Evolutionary conservation across 2,329 filamentous ascomycete species (phyloP).

Genomic region (Neopestalotiopsis sp.): DNA sequence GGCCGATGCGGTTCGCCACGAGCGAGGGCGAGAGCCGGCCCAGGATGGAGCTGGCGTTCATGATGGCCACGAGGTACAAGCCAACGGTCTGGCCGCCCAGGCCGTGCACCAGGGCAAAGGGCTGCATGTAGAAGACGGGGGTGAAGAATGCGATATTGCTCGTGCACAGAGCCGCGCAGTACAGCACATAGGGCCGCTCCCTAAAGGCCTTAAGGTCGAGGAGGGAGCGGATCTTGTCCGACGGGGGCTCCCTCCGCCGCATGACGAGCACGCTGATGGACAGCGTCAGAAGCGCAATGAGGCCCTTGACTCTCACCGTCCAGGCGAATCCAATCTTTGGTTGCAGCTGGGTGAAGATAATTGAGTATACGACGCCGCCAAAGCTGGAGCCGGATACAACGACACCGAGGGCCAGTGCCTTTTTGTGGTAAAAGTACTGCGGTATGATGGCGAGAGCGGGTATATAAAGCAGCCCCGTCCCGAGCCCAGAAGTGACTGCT

Average conservation of each 20-base stretch:
- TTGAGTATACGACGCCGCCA: constrained; percentile 39
- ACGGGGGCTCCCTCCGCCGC: constrained; percentile 18
- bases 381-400: constrained; percentile 44
- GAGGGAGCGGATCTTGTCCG: constrained; percentile 25
- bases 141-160: constrained; percentile 42
- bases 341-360: constrained; percentile 40
- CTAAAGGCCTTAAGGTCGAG: constrained; percentile 34
- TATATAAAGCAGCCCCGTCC: constrained; percentile 43
- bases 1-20: constrained; percentile 46
- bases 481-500: constrained; percentile 47
- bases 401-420: constrained; percentile 48
- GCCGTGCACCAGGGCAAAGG: constrained; percentile 44
- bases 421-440: constrained; percentile 44
- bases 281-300: constrained; percentile 38
- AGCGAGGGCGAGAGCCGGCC: constrained; percentile 53
- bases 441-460: constrained; percentile 45
- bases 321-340: constrained; percentile 38
- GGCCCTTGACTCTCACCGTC: constrained; percentile 40
- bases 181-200: constrained; percentile 34
- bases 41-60: constrained; percentile 54
- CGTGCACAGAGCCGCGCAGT: constrained; percentile 30
- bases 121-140: constrained; percentile 51
- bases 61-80: constrained; percentile 53
- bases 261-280: constrained; percentile 25
- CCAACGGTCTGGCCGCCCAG: constrained; percentile 38